Evolutionary conservation across 768 basidiomycete genomes (phyloP).

Genomic region (Collybiopsis luxurians): DNA sequence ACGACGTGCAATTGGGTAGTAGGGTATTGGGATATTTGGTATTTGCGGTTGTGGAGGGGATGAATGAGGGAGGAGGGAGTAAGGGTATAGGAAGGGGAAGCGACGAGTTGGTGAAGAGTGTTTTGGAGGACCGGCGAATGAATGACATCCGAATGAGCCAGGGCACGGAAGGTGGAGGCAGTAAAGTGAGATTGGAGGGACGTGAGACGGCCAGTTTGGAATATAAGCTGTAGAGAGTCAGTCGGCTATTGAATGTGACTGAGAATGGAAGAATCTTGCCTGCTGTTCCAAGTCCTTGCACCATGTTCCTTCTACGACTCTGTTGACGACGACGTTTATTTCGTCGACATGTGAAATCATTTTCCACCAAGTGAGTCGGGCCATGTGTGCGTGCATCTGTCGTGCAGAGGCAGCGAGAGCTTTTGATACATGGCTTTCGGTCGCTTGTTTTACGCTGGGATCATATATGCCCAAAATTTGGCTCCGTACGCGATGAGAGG

Average conservation of each 20-base stretch:
- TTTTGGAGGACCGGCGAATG: conserved; percentile 61
- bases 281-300: conserved; percentile 49
- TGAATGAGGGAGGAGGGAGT: conserved; percentile 41
- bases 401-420: conserved; percentile 36
- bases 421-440: conserved; percentile 24
- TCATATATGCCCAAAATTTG: conserved; percentile 34
- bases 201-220: conserved; percentile 60
- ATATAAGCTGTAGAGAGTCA: conserved; percentile 46
- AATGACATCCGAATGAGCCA: conserved; percentile 34
- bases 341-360: conserved; percentile 46
- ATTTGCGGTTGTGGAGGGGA: conserved; percentile 50
- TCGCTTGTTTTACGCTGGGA: conserved; percentile 1
- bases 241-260: not conserved
- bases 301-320: conserved; percentile 38
- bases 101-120: conserved; percentile 47
- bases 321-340: conserved; percentile 33
- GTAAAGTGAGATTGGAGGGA: conserved; percentile 43
- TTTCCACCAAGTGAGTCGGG: conserved; percentile 45
- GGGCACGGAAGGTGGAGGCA: conserved; percentile 35
- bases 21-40: conserved; percentile 52
- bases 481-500: conserved; percentile 28
- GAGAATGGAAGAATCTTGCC: conserved; percentile 26
- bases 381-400: conserved; percentile 37
- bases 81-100: conserved; percentile 45
- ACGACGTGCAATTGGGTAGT: conserved; percentile 60